A percentile compares a stretch with the other conserved stretches of the same genome.
phyloP scores from a whole-genome alignment of 768 basidiomycete species.

The Mrakia hoshinonis region DNA sequence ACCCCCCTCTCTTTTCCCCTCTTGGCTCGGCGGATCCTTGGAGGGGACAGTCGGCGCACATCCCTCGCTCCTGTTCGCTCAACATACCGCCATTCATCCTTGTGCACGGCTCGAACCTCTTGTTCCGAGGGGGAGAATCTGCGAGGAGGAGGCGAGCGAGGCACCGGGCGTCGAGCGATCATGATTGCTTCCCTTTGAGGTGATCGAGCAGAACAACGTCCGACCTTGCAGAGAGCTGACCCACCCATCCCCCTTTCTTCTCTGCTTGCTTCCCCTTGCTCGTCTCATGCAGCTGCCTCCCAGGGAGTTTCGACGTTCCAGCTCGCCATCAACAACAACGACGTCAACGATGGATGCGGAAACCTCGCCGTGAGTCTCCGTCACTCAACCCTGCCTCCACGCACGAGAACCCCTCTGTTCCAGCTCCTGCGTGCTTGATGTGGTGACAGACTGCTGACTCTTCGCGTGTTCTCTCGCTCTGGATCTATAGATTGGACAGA shows the following conservation, averaged over 20 bases:
- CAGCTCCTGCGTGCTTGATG: background rate
- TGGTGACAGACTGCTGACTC: background rate
- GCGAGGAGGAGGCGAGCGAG: no score
- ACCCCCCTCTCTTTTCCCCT: no score
- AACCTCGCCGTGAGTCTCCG: conserved; percentile 47
- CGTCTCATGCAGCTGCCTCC: conserved; percentile 32
- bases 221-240: no score
- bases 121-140: no score
- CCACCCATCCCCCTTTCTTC: background rate
- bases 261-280: background rate
- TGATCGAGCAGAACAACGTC: no score
- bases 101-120: no score
- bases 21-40: no score
- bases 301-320: conserved; percentile 54
- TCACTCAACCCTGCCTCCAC: background rate
- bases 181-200: no score
- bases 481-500: conserved; percentile 43
- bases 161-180: no score
- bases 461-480: background rate
- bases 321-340: conserved; percentile 56
- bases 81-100: no score
- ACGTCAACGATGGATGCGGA: conserved; percentile 51
- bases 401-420: background rate
- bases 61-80: no score
- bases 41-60: no score